Evolutionary conservation across 192 early-diverging fungal species (phyloP), one percentile per base, ranked within the genome.

Genomic region (Backusella parvicylindrica): DNA sequence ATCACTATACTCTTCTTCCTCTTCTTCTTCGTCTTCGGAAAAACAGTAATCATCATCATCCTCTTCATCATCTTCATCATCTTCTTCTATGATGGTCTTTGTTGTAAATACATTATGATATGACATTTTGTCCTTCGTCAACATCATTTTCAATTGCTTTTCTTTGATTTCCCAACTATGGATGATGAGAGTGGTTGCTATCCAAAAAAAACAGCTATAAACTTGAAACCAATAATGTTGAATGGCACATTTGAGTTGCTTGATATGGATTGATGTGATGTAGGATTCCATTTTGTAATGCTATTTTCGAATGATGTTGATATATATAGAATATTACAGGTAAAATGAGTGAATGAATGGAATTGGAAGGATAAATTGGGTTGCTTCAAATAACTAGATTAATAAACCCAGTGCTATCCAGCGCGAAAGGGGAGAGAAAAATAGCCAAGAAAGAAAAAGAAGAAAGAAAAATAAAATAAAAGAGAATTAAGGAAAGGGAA

Each of bases 161-260:
- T 47, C 43, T 47, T 47, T 60, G 6, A 28, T 28, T 60, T 60
- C 26, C 53, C 53, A 60, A 26, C 28, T 26, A 28, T 60, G 53
- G 5, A 60, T 28, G 12, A 60, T 21, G 8, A 60, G 7, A 60
- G 53, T 30, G 13, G 70, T 50, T 50, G 53, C 30, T 23, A 73
- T 11, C 73, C 73, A 75, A 32, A 75, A 75, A n/a, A 75, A 33
- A 2, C 64, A 66, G 9, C 31, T 49, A 28, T 75, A 75, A 6
- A 75, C 31, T 21, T 66, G 64, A 36, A 41, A 35, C 73, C 73
- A 75, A 9, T 30, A 65, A 18, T 75, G 63, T n/a, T 67, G 43
- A 12, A 75, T 0, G 28, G 7, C 36, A 21, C 37, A 21, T 66
- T 68, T 75, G 36, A 75, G 21, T 28, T 60, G 53, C 3, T 60